Percentiles rank a stretch among this genome's conserved stretches.
Conservation (phyloP, 495 filamentous ascomycete genomes). For the Penicillium daleae region DNA sequence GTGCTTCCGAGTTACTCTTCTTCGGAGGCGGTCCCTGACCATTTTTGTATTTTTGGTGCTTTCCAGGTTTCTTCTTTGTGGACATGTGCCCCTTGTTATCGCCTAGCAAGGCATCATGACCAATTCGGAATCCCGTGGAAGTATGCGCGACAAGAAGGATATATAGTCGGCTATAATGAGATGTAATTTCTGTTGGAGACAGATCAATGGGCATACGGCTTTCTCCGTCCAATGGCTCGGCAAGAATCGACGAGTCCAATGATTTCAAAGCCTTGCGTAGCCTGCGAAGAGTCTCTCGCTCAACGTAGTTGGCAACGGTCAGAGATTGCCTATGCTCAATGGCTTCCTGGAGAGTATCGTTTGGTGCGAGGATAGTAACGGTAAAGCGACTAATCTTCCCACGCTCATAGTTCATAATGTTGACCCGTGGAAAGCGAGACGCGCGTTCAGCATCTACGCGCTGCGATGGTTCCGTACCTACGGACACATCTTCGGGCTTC, state of each 20-base stretch:
- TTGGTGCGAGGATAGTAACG: constrained; percentile 61
- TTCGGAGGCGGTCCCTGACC: constrained; percentile 10
- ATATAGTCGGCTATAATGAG: constrained; percentile 65
- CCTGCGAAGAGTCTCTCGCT: constrained; percentile 12
- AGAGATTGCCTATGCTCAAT: constrained; percentile 2
- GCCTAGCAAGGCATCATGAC: constrained; percentile 65
- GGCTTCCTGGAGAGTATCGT: constrained; percentile 17
- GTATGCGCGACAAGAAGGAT: constrained; percentile 75
- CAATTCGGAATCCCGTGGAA: constrained; percentile 62
- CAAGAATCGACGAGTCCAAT: constrained; percentile 20
- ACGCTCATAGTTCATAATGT: constrained; percentile 33
- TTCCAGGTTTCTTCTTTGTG: constrained; percentile 12
- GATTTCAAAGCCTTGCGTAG: constrained; percentile 15
- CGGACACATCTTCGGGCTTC: background rate
- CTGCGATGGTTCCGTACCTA: background rate
- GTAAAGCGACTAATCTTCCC: constrained; percentile 61
- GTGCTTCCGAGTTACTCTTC: constrained; percentile 5
- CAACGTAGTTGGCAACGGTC: constrained; percentile 19
- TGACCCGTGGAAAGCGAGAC: constrained; percentile 42
- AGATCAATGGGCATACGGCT: constrained; percentile 46
- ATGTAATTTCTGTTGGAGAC: constrained; percentile 59
- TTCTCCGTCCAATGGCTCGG: background rate
- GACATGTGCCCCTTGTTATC: constrained; percentile 32
- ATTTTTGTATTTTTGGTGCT: constrained; percentile 4
- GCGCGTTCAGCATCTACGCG: background rate